phyloP scores from a whole-genome alignment of 148 eudicot species.

The Nepenthes gracilis region DNA sequence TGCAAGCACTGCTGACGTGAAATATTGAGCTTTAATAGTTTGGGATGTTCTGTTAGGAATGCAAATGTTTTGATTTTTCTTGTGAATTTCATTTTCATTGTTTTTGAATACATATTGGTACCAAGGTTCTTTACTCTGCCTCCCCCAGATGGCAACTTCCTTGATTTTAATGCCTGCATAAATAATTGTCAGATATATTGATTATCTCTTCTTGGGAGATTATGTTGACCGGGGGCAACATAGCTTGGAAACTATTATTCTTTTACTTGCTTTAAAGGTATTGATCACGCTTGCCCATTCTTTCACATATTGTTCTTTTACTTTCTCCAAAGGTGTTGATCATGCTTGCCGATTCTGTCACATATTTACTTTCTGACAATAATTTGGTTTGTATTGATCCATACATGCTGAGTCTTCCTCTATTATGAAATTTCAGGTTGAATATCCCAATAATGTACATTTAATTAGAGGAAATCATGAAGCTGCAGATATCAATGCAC shows the following conservation, averaged over 20 bases:
- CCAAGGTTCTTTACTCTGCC: too few relatives aligned
- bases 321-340: constrained; percentile 74
- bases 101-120: too few relatives aligned
- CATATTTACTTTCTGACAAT: background rate
- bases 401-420: background rate
- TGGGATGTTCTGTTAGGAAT: too few relatives aligned
- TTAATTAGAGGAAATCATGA: constrained; percentile 99
- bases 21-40: too few relatives aligned
- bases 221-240: constrained; percentile 97
- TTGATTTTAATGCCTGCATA: background rate
- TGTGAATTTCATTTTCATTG: too few relatives aligned
- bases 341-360: background rate
- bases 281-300: too few relatives aligned
- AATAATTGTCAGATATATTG: constrained; percentile 57
- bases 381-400: background rate
- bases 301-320: constrained; percentile 16
- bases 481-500: constrained; percentile 99
- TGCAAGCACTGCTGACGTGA: too few relatives aligned
- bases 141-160: too few relatives aligned
- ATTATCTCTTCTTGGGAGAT: constrained; percentile 95
- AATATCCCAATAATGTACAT: constrained; percentile 77
- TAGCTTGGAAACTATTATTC: constrained; percentile 78
- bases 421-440: constrained; percentile 40
- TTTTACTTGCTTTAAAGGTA: too few relatives aligned
- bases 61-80: too few relatives aligned